phyloP scores from a whole-genome alignment of 768 basidiomycete species.

The Leccinum variicolor region DNA sequence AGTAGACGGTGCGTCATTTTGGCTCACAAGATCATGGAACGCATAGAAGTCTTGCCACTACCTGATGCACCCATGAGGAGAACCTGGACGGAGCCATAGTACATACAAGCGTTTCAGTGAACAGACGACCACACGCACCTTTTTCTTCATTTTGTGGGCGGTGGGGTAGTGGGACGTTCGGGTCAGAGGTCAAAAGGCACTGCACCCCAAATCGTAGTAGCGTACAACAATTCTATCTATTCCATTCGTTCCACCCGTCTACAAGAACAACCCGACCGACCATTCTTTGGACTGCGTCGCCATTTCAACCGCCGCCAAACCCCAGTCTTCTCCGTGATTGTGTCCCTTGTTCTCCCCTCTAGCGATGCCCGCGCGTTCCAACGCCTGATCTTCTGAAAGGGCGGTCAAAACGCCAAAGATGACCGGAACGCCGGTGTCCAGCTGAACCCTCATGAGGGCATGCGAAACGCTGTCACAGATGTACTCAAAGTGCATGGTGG shows the following conservation, averaged over 20 bases:
- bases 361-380: constrained; percentile 90
- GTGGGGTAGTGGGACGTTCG: no score
- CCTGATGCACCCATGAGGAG: constrained; percentile 97
- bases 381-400: constrained; percentile 89
- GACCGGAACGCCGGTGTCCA: constrained; percentile 91
- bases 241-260: constrained; percentile 1
- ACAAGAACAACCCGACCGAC: constrained; percentile 62
- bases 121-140: constrained; percentile 14
- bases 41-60: constrained; percentile 96
- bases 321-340: constrained; percentile 99
- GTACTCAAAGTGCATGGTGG: constrained; percentile 99
- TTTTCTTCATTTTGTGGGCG: constrained; percentile 30
- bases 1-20: background rate
- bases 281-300: constrained; percentile 62
- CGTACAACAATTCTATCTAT: constrained; percentile 10
- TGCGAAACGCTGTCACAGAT: constrained; percentile 93
- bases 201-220: background rate
- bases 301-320: constrained; percentile 95
- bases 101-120: background rate
- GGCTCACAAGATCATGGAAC: constrained; percentile 95
- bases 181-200: background rate
- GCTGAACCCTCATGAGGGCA: constrained; percentile 90
- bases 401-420: constrained; percentile 96
- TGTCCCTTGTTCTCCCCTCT: constrained; percentile 71
- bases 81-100: constrained; percentile 49